These are phyloP conservation scores for Neopestalotiopsis sp. DNA, from an alignment of 2,329 filamentous ascomycete species.

Conservation along the genomic window DNA sequence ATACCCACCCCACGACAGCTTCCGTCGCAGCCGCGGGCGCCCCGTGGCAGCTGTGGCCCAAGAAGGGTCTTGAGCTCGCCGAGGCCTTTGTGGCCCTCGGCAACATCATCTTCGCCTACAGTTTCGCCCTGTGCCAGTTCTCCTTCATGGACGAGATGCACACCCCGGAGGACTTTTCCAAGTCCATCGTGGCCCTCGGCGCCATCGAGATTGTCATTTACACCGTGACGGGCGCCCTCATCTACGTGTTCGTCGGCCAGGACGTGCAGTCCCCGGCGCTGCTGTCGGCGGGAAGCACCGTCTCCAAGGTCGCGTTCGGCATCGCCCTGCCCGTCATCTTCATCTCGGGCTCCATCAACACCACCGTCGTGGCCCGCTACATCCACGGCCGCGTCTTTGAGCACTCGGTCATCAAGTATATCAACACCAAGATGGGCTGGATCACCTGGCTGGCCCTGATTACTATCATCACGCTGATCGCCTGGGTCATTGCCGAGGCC, in stretches of 20 bases:
- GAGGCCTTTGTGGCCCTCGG: slow-evolving; percentile 58
- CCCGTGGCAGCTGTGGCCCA: slow-evolving; percentile 29
- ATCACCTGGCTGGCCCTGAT: slow-evolving; percentile 64
- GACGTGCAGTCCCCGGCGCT: slow-evolving; percentile 65
- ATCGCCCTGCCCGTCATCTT: slow-evolving; percentile 69
- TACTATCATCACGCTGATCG: slow-evolving; percentile 62
- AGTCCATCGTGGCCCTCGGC: slow-evolving; percentile 58
- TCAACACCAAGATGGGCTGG: slow-evolving; percentile 41
- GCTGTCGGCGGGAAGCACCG: slow-evolving; percentile 56
- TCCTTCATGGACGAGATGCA: slow-evolving; percentile 46
- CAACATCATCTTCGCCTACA: slow-evolving; percentile 69
- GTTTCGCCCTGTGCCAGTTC: slow-evolving; percentile 45
- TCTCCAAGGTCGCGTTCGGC: slow-evolving; percentile 69
- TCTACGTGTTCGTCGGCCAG: slow-evolving; percentile 66
- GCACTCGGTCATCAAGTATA: slow-evolving; percentile 38
- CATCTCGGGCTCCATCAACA: slow-evolving; percentile 69
- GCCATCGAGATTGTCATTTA: slow-evolving; percentile 62
- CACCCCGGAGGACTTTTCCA: slow-evolving; percentile 44
- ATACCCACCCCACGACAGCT: slow-evolving; percentile 24
- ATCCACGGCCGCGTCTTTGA: slow-evolving; percentile 40
- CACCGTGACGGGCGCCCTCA: slow-evolving; percentile 62
- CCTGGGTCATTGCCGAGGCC: slow-evolving; percentile 74
- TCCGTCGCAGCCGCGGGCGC: slow-evolving; percentile 33
- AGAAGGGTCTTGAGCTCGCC: slow-evolving; percentile 44
- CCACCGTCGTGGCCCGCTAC: slow-evolving; percentile 51